A percentile compares a stretch with the other conserved stretches of the same genome.
These are phyloP conservation scores for Colletotrichum paranaense DNA, from an alignment of 2,329 filamentous ascomycete species.

Conservation along the genomic window DNA sequence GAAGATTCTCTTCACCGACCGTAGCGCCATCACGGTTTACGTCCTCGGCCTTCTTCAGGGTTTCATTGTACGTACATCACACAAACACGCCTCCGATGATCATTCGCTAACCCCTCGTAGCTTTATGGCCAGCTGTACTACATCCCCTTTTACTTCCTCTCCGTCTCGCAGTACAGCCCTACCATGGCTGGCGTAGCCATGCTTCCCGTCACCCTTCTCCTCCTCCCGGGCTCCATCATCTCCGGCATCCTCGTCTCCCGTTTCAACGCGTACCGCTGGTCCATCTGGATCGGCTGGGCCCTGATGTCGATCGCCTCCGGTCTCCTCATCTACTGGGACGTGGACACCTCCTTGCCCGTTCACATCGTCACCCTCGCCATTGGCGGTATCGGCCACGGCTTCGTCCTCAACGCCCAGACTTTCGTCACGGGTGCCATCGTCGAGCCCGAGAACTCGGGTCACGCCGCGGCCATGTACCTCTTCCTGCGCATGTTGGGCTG, in stretches of 20 bases:
- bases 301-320: slow-evolving; percentile 31
- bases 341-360: slow-evolving; percentile 22
- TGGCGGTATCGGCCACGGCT: slow-evolving; percentile 37
- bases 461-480: slow-evolving; percentile 37
- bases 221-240: slow-evolving; percentile 47
- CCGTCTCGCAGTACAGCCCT: slow-evolving; percentile 46
- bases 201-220: slow-evolving; percentile 46
- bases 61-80: slow-evolving; percentile 42
- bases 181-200: slow-evolving; percentile 48
- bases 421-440: slow-evolving; percentile 39
- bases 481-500: slow-evolving; percentile 38
- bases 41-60: slow-evolving; percentile 46
- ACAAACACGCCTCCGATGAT: too few relatives aligned
- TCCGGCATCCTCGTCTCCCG: slow-evolving; percentile 44
- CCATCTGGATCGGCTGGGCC: slow-evolving; percentile 51
- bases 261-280: slow-evolving; percentile 49
- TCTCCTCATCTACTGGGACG: slow-evolving; percentile 36
- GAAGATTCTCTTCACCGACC: slow-evolving; percentile 43
- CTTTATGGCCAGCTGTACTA: slow-evolving; percentile 48
- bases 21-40: slow-evolving; percentile 44
- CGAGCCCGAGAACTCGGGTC: slow-evolving; percentile 31
- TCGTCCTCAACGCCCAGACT: slow-evolving; percentile 39
- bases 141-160: slow-evolving; percentile 51
- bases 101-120: background rate
- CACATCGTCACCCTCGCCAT: slow-evolving; percentile 36